Base-by-base conservation (phyloP, 805 yeast genomes). In the Cyberlindnera euphorbiae region DNA sequence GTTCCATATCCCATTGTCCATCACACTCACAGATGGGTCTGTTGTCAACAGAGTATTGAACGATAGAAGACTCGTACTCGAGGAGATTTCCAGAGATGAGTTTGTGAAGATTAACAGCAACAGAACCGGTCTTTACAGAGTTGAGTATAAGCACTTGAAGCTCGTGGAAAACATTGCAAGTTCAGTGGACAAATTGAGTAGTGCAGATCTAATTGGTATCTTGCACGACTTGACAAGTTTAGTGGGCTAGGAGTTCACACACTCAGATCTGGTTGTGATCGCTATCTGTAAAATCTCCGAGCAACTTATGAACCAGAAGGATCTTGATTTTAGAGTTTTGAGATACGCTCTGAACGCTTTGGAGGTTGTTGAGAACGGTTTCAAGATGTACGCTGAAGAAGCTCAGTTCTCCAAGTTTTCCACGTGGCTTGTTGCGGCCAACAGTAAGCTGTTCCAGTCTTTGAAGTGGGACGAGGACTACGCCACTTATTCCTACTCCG, bases 1-100 rank as follows among this genome's bases (percentile, higher is more conserved):
- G 4, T 82, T 64, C 50, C 81, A 78, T 44, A 60, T 82, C 30
- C 89, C 90, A 4, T 54, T 83, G 30, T 56, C 67, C 4, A 53
- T 75, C 25, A 67, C 60, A 32, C 46, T 62, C 2, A 35, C 30
- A 17, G 64, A 56, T 55, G 71, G 60, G 3, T 52, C 62, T 16
- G 42, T 62, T 1, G 55, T 56, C 18, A 66, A 69, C 44, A 58
- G 63, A 29, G 42, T 76, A 33, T 36, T 72, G 49, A 66, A 66
- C 6, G 79, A 73, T 41, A 54, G 76, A 44, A 58, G 49, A 27
- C 12, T 38, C 24, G 41, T 38, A 29, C 49, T 57, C 47, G 46
- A 22, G 7, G 45, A 45, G 6, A 35, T 53, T 26, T 38, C 41
- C 4, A n/a, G 44, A 0, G 48, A 55, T 1, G 57, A 58, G 22